Conservation (phyloP, 2,329 filamentous ascomycete genomes). For the Fusarium sp. region DNA sequence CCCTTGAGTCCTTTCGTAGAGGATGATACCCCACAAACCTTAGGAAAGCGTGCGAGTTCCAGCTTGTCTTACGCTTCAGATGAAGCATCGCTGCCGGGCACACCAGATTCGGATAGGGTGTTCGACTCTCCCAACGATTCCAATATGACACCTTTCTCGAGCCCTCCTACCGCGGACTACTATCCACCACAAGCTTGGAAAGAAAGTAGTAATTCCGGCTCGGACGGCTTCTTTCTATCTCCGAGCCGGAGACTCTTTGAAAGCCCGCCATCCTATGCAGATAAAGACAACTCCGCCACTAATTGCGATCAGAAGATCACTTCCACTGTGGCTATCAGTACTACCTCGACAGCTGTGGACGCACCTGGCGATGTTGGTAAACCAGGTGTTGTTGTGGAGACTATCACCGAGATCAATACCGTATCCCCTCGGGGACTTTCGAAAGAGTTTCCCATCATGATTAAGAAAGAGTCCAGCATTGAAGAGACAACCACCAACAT, state of each 20-base stretch:
- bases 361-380: not conserved
- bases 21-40: not conserved
- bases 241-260: not conserved
- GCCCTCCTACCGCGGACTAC: slow-evolving; percentile 2
- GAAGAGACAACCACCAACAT: not conserved
- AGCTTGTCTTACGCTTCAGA: not conserved
- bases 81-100: slow-evolving; percentile 10
- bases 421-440: not conserved
- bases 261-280: not conserved
- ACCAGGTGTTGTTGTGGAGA: not conserved
- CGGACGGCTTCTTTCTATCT: not conserved
- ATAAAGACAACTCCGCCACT: not conserved
- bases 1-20: slow-evolving; percentile 9
- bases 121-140: slow-evolving; percentile 12
- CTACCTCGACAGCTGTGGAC: too few species aligned
- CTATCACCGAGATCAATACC: not conserved
- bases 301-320: not conserved
- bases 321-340: not conserved
- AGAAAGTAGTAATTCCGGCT: not conserved
- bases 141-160: slow-evolving; percentile 20
- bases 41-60: not conserved
- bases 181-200: slow-evolving; percentile 1
- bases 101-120: slow-evolving; percentile 10
- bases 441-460: not conserved
- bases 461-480: not conserved